Conservation (phyloP, 139 green algal species). For the Mesostigma viride region DNA sequence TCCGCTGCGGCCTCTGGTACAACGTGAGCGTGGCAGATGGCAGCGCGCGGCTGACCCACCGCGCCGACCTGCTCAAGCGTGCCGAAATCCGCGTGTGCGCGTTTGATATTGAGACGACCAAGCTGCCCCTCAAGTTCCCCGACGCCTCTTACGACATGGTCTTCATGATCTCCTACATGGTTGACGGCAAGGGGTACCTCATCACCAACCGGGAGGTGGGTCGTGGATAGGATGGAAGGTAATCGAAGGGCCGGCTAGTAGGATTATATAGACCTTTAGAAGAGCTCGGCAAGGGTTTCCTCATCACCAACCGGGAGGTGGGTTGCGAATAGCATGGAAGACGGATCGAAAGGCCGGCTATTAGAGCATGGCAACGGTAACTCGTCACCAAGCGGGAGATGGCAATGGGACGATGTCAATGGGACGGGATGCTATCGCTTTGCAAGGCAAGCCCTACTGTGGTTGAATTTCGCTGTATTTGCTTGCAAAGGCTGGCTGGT, state of each 20-base stretch:
- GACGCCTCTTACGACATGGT: slow-evolving; percentile 91
- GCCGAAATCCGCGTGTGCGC: slow-evolving; percentile 63
- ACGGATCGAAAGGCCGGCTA: too few species aligned
- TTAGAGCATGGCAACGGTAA: slow-evolving; percentile 84
- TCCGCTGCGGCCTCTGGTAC: slow-evolving; percentile 84
- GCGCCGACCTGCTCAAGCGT: slow-evolving; percentile 64
- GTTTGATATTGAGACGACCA: slow-evolving; percentile 98
- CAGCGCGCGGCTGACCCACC: slow-evolving; percentile 41
- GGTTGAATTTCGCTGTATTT: too few species aligned
- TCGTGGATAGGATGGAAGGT: too few species aligned
- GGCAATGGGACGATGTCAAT: too few species aligned
- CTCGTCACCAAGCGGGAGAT: slow-evolving; percentile 86
- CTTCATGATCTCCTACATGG: slow-evolving; percentile 99
- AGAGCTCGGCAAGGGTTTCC: slow-evolving; percentile 82
- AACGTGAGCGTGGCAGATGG: slow-evolving; percentile 50
- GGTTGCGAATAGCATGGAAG: too few species aligned
- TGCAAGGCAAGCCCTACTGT: too few species aligned
- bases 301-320: slow-evolving; percentile 80
- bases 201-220: slow-evolving; percentile 74
- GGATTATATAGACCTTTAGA: too few species aligned
- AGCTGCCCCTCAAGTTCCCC: slow-evolving; percentile 96
- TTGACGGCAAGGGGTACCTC: slow-evolving; percentile 90
- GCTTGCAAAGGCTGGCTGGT: too few species aligned
- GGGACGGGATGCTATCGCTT: too few species aligned
- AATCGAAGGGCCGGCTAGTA: too few species aligned